These are phyloP conservation scores for Cladosporium sphaerospermum DNA, from an alignment of 2,329 filamentous ascomycete species.

Conservation along the genomic window DNA sequence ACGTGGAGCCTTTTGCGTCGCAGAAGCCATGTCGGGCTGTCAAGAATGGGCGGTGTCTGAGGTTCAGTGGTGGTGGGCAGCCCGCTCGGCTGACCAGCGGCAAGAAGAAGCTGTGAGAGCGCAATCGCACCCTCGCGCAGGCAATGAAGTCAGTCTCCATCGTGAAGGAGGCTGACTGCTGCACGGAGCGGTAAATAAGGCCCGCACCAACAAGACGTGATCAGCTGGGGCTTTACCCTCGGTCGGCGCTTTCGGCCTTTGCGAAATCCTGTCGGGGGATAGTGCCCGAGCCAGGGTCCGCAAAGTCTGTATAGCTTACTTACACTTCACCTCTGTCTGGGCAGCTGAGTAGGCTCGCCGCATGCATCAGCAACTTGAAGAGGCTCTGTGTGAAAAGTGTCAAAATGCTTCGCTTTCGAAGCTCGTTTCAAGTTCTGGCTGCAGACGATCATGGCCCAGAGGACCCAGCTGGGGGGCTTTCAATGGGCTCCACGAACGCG, in stretches of 20 bases:
- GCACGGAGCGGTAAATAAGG: background rate
- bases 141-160: background rate
- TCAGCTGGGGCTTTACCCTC: background rate
- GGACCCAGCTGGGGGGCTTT: no score
- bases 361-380: no score
- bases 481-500: no score
- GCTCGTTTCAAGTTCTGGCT: no score
- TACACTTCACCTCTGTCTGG: constrained; percentile 4
- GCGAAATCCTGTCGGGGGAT: background rate
- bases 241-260: background rate
- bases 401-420: no score
- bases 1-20: constrained; percentile 14
- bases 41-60: no score
- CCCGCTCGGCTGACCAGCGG: background rate
- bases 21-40: constrained; percentile 14
- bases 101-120: background rate
- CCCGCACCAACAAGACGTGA: background rate
- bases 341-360: no score
- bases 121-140: background rate
- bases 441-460: no score
- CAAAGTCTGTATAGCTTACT: constrained; percentile 1
- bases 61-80: no score
- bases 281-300: constrained; percentile 2
- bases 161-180: background rate
- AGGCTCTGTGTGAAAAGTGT: no score